Base-by-base conservation (phyloP, 2,329 filamentous ascomycete species). In the Aspergillus japonicus region DNA sequence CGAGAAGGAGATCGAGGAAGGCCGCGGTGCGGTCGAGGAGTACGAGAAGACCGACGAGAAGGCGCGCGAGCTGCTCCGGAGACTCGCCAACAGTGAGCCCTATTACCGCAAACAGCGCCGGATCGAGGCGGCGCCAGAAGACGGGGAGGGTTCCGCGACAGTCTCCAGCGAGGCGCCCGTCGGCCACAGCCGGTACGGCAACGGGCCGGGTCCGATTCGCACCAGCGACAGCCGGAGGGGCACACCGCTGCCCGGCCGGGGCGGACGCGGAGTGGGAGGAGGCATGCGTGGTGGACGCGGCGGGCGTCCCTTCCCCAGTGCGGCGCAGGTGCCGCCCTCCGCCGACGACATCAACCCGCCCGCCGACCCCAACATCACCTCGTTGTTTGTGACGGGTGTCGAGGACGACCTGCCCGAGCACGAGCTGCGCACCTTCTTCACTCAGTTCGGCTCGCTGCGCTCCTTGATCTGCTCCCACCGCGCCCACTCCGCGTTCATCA, bases 41-140 rank as follows among this genome's bases (percentile, higher is more conserved):
- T 98, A 97, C 73, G 92, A 96, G 64, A 96, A 97, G 82, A 95
- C 94, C 1, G 95, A 99, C 69, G 94, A 98, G 73, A 98, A 98
- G 77, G 95, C 93, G 2, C 85, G 94, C 59, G 95, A 99, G 68
- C 80, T 99, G 12, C 76, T 99, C 60, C 85, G 91, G 65, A 83
- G 92, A 56, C 79, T 99, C 49, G 96, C 96, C 5, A 89, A 90
- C 64, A 97, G 92, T 73, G 94, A 98, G 73, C 95, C 95, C 0
- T 98, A 98, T 74, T 96, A 96, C 75, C 89, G 93, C 71, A 96
- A 95, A 71, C 91, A 93, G 56, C 85, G 91, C 62, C 81, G 89
- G 26, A 81, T 96, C 50, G 90, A 91, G 87, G 66, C 80, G 86
- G 66, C 80, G 0, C 29, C 66, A 3, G 6, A 81, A 77, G 59